A percentile compares a stretch with the other conserved stretches of the same genome.
Evolutionary conservation across 2,329 filamentous ascomycete species (phyloP).

Genomic region (Talaromyces sp.): DNA sequence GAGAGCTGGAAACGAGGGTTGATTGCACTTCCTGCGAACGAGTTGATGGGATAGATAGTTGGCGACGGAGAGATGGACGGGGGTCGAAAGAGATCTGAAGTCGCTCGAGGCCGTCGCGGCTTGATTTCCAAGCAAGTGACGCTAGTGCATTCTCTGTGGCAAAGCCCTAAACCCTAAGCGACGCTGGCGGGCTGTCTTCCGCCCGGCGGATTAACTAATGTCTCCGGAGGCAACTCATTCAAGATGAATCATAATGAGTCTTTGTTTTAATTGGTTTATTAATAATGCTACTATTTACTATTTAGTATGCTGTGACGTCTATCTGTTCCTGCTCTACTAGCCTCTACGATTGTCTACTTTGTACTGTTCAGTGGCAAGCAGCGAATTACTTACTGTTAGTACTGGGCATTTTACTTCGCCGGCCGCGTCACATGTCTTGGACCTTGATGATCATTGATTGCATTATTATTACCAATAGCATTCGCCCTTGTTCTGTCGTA

Average conservation of each 20-base stretch:
- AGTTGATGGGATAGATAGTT: slow-evolving; percentile 16
- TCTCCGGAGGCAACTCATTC: neutral
- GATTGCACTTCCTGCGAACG: slow-evolving; percentile 45
- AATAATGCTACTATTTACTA: neutral
- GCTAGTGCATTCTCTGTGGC: slow-evolving; percentile 31
- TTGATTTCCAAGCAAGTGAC: slow-evolving; percentile 39
- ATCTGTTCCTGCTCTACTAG: too few relatives aligned
- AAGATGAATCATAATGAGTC: slow-evolving; percentile 5
- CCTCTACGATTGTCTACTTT: too few relatives aligned
- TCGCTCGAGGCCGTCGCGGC: slow-evolving; percentile 18
- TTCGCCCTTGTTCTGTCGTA: neutral
- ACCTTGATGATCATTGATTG: too few relatives aligned
- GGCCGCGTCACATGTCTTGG: neutral
- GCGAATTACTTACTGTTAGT: neutral
- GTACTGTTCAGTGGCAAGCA: neutral
- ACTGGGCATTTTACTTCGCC: neutral
- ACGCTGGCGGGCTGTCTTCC: neutral
- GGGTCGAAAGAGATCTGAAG: slow-evolving; percentile 24
- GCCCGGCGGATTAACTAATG: neutral
- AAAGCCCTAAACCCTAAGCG: slow-evolving; percentile 39
- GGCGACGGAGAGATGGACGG: slow-evolving; percentile 31
- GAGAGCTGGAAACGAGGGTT: slow-evolving; percentile 51
- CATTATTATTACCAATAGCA: neutral
- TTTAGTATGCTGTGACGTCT: too few relatives aligned
- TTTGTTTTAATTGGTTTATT: neutral